These are phyloP conservation scores for Lichtheimia hyalospora DNA, from an alignment of 371 early-diverging fungal species.

Conservation along the genomic window DNA sequence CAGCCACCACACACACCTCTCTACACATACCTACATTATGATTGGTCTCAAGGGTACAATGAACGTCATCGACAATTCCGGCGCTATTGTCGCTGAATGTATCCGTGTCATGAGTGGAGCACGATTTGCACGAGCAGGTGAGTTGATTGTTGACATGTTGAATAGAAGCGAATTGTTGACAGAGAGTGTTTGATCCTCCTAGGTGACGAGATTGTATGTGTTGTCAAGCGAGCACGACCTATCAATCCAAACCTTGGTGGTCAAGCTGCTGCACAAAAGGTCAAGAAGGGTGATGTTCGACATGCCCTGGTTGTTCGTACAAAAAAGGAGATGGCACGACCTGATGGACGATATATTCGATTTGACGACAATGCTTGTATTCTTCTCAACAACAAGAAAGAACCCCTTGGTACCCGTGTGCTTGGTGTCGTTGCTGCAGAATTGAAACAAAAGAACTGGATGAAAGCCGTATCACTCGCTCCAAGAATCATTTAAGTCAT, in stretches of 20 bases:
- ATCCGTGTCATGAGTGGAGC: conserved; percentile 91
- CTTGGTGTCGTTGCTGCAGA: conserved; percentile 91
- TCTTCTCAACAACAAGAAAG: conserved; percentile 89
- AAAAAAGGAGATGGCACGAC: conserved; percentile 86
- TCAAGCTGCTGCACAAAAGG: conserved; percentile 67
- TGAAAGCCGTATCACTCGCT: conserved; percentile 92
- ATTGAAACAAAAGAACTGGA: conserved; percentile 91
- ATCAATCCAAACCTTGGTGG: conserved; percentile 56
- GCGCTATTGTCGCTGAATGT: conserved; percentile 93
- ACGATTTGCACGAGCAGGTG: conserved; percentile 74
- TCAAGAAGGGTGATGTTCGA: conserved; percentile 95
- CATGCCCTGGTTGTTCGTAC: conserved; percentile 93
- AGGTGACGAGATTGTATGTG: conserved; percentile 96
- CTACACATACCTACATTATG: conserved; percentile 42
- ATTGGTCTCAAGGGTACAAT: conserved; percentile 82
- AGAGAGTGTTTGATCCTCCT: conserved; percentile 6
- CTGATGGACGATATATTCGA: conserved; percentile 90
- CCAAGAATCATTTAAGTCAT: conserved; percentile 82
- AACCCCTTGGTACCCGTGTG: conserved; percentile 93
- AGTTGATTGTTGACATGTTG: neutral
- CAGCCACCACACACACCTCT: neutral
- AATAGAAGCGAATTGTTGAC: too few relatives aligned
- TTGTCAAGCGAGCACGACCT: conserved; percentile 91
- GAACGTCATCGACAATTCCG: conserved; percentile 96
- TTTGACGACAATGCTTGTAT: conserved; percentile 98